Percentiles rank a stretch among this genome's conserved stretches.
phyloP scores from a whole-genome alignment of 257 asterid genomes.

The Voacanga thouarsii region DNA sequence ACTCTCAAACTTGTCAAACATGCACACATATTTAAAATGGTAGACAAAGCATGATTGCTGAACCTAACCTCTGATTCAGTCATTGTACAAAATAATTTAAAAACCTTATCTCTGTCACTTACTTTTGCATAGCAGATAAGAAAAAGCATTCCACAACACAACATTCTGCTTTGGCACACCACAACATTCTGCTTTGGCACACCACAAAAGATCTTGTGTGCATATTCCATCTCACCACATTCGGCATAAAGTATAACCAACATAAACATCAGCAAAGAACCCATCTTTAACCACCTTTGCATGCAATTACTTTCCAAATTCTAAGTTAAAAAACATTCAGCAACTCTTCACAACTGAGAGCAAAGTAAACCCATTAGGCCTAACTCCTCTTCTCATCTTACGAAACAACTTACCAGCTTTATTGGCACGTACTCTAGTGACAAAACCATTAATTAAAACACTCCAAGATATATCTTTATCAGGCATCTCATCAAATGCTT shows the following conservation, averaged over 20 bases:
- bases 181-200: constrained; percentile 73
- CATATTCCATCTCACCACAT: constrained; percentile 62
- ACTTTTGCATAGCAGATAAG: constrained; percentile 75
- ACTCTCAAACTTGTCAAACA: constrained; percentile 36
- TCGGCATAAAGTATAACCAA: constrained; percentile 72
- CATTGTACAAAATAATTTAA: constrained; percentile 49
- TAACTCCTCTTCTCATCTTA: constrained; percentile 61
- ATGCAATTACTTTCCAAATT: constrained; percentile 70
- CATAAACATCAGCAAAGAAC: constrained; percentile 53
- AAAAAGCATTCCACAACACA: constrained; percentile 73
- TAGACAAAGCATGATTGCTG: constrained; percentile 60
- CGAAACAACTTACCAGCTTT: constrained; percentile 53
- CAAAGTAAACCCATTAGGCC: constrained; percentile 74
- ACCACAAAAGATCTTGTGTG: constrained; percentile 48
- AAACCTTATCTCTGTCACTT: constrained; percentile 62
- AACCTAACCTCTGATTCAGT: constrained; percentile 54
- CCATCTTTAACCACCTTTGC: constrained; percentile 66
- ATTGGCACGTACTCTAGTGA: constrained; percentile 56
- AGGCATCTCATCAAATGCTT: constrained; percentile 54
- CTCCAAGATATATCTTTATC: constrained; percentile 72
- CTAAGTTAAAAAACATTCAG: constrained; percentile 52
- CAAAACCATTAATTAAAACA: constrained; percentile 71
- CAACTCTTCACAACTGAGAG: constrained; percentile 73
- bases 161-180: no score
- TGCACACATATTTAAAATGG: constrained; percentile 71